Evolutionary conservation across 2,329 filamentous ascomycete genomes (phyloP).

Genomic region (Hypoxylon sp.): DNA sequence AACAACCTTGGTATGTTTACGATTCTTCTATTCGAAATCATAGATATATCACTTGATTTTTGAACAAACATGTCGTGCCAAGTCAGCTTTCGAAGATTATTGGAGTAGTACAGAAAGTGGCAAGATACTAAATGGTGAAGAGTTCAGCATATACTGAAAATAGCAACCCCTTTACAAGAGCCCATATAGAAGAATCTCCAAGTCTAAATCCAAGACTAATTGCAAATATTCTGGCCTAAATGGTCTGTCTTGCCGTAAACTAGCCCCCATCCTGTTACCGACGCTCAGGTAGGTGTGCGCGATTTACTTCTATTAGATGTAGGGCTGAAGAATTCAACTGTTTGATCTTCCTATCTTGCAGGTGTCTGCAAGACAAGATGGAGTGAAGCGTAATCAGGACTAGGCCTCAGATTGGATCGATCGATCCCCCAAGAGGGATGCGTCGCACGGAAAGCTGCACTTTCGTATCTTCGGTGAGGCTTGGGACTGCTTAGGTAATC

Average conservation of each 20-base stretch:
- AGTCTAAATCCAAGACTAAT: background rate
- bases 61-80: background rate
- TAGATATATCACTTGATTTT: background rate
- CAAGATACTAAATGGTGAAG: background rate
- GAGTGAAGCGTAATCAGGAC: too few relatives aligned
- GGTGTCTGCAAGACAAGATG: background rate
- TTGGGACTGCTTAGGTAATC: too few relatives aligned
- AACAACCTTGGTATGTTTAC: too few relatives aligned
- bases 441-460: background rate
- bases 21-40: too few relatives aligned
- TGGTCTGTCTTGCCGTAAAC: background rate
- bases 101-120: background rate
- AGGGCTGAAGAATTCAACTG: background rate
- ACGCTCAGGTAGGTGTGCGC: background rate
- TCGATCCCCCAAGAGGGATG: background rate
- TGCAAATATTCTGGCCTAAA: background rate
- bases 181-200: background rate
- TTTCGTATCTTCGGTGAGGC: background rate
- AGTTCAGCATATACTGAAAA: background rate
- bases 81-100: background rate
- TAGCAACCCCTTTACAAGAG: background rate
- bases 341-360: background rate
- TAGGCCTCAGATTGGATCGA: background rate
- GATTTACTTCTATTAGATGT: background rate
- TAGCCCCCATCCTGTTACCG: background rate